Evolutionary conservation across 139 green algal species (phyloP).

Genomic region (Desmodesmus armatus): DNA sequence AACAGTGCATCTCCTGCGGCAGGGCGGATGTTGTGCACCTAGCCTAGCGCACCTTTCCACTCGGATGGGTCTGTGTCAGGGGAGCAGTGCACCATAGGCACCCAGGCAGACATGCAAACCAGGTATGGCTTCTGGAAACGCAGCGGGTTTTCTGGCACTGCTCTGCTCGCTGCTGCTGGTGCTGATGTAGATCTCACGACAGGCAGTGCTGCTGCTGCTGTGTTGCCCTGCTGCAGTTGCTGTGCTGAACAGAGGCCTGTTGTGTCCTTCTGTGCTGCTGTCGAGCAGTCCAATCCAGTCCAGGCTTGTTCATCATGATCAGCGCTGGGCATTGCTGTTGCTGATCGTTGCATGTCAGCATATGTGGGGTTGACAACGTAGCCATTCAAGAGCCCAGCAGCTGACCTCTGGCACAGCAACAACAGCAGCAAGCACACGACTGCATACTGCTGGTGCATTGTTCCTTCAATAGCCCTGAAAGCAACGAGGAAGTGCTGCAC

Average conservation of each 20-base stretch:
- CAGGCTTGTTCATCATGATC: not conserved
- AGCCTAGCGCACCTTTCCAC: not conserved
- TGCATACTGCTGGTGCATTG: not conserved
- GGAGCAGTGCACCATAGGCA: slow-evolving; percentile 27
- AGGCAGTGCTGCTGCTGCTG: not conserved
- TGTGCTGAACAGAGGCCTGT: not conserved
- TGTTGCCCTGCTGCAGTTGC: not conserved
- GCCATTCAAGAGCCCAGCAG: not conserved
- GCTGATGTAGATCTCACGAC: not conserved
- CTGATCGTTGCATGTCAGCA: not conserved
- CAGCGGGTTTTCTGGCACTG: not conserved
- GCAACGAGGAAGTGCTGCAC: not conserved
- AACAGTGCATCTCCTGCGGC: not conserved
- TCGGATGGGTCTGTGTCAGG: not conserved
- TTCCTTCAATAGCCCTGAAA: not conserved
- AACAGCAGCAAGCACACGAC: not conserved
- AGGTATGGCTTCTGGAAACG: slow-evolving; percentile 16
- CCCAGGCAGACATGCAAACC: slow-evolving; percentile 20
- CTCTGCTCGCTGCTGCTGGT: not conserved
- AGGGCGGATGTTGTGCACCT: not conserved
- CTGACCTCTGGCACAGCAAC: not conserved
- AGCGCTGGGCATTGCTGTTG: not conserved
- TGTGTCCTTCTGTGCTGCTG: not conserved
- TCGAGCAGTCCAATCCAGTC: not conserved
- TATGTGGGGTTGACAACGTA: too few relatives aligned